phyloP scores from a whole-genome alignment of 2,329 filamentous ascomycete species.

The Monilinia vaccinii-corymbosi region DNA sequence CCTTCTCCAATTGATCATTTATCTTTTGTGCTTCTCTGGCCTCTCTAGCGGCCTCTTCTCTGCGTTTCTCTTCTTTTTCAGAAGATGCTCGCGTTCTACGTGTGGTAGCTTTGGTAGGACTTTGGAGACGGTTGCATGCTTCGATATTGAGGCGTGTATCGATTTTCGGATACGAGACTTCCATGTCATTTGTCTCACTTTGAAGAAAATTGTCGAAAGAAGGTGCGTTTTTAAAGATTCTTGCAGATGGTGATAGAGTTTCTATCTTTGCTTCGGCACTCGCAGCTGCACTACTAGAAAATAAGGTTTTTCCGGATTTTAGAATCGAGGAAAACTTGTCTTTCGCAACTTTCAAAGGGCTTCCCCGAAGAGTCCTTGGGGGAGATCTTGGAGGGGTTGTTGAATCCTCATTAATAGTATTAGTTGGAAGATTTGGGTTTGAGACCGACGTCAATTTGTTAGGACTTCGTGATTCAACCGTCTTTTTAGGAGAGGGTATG shows the following conservation, averaged over 20 bases:
- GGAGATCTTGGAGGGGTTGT: conserved; percentile 41
- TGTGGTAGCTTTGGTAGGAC: conserved; percentile 24
- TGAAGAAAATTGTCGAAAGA: conserved; percentile 39
- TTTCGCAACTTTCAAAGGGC: conserved; percentile 84
- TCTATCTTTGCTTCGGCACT: conserved; percentile 54
- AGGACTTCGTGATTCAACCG: conserved; percentile 26
- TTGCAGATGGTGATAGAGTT: conserved; percentile 42
- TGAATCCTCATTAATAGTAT: conserved; percentile 32
- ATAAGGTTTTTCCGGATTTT: conserved; percentile 76
- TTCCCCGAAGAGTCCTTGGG: conserved; percentile 53
- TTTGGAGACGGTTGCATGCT: conserved; percentile 10
- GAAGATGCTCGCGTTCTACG: conserved; percentile 47
- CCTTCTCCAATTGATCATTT: conserved; percentile 55
- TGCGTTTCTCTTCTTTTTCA: conserved; percentile 50
- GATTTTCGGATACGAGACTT: conserved; percentile 34
- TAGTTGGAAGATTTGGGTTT: conserved; percentile 45
- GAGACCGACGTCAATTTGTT: conserved; percentile 56
- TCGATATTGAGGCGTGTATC: neutral
- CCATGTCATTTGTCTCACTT: conserved; percentile 27
- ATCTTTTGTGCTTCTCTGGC: conserved; percentile 52
- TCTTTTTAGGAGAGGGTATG: conserved; percentile 39
- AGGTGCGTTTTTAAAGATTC: conserved; percentile 36
- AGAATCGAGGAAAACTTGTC: conserved; percentile 86
- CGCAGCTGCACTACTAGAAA: conserved; percentile 64
- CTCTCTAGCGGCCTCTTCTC: conserved; percentile 54